phyloP scores from a whole-genome alignment of 1,139 yeast species.

The Debaryomyces udenii region DNA sequence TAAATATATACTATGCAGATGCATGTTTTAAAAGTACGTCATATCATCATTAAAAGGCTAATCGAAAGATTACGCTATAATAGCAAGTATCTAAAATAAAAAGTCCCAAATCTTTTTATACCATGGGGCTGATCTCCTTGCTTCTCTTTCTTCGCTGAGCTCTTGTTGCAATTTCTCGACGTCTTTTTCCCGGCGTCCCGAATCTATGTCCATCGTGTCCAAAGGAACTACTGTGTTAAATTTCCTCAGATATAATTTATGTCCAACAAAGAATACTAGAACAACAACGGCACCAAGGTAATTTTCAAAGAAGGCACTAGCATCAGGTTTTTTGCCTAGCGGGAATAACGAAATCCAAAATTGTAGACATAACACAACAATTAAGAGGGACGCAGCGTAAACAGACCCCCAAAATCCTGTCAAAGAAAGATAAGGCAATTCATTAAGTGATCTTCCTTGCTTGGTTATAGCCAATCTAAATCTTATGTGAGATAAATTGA shows the following conservation, averaged over 20 bases:
- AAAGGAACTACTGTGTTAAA: slow-evolving; percentile 30
- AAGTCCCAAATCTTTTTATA: slow-evolving; percentile 26
- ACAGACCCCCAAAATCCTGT: slow-evolving; percentile 44
- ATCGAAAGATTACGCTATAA: background rate
- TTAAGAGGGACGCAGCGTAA: slow-evolving; percentile 33
- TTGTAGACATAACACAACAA: slow-evolving; percentile 41
- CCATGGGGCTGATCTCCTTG: slow-evolving; percentile 27
- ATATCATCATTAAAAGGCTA: slow-evolving; percentile 9
- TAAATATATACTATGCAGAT: background rate
- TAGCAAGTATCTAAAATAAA: slow-evolving; percentile 24
- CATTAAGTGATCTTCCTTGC: slow-evolving; percentile 34
- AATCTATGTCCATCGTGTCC: slow-evolving; percentile 40
- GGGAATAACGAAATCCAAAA: slow-evolving; percentile 49
- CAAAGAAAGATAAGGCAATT: slow-evolving; percentile 41
- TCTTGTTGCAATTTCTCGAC: slow-evolving; percentile 41
- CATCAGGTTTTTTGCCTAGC: slow-evolving; percentile 33
- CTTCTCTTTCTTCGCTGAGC: slow-evolving; percentile 38
- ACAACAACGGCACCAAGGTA: slow-evolving; percentile 41
- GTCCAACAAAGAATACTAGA: slow-evolving; percentile 33
- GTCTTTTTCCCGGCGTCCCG: slow-evolving; percentile 44
- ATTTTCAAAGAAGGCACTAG: slow-evolving; percentile 34
- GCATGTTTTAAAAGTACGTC: slow-evolving; percentile 3
- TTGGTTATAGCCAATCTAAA: slow-evolving; percentile 39
- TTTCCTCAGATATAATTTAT: slow-evolving; percentile 38
- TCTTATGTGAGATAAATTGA: slow-evolving; percentile 41